Evolutionary conservation across 2,329 filamentous ascomycete genomes (phyloP), one percentile per base, ranked within the genome.

Genomic region (Ascochyta fabae): DNA sequence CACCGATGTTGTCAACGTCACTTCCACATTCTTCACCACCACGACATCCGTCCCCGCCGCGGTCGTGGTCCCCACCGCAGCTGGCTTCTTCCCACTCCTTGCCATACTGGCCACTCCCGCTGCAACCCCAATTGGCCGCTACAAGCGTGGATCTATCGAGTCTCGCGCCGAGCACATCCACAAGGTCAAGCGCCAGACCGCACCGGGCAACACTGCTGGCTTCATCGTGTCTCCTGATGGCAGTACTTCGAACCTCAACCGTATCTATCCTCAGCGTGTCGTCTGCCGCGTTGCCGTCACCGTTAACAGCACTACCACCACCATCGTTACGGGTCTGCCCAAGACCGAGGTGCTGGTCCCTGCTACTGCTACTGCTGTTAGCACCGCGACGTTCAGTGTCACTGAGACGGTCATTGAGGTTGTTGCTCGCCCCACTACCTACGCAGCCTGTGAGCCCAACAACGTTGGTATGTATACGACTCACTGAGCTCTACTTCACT

Each of bases 391-490:
- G 1, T 40, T 65, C 10, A 64, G 35, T n/a, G 50, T 48, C 10
- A 71, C 65, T 5, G 54, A 49, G 16, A 66, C 64, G 3, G 33
- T 65, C 9, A 58, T 53, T 3, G 41, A 49, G 24, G 46, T 61
- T 9, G 29, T 41, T n/a, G 58, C 66, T 3, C 54, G 44, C 27
- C 42, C 53, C 5, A 69, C 65, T 4, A 45, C 59, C 6, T 70
- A 65, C 29, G 62, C 60, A 12, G 67, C 66, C 27, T 71, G 69
- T 42, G 45, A 41, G 19, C 22, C 16, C 6, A 66, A 69, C 44
- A 71, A 71, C 35, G 54, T 71, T 52, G 65, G 68, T 70, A 56
- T 46, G 61, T 63, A 29, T 9, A 16, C 15, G 8, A 16, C 24
- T 6, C 34, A 45, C 9, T 19, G 5, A 23, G 2, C 12, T 16